Percentiles rank a stretch among this genome's conserved stretches.
Conservation (phyloP, 2,329 filamentous ascomycete species). For the Pyrenophora seminiperda region DNA sequence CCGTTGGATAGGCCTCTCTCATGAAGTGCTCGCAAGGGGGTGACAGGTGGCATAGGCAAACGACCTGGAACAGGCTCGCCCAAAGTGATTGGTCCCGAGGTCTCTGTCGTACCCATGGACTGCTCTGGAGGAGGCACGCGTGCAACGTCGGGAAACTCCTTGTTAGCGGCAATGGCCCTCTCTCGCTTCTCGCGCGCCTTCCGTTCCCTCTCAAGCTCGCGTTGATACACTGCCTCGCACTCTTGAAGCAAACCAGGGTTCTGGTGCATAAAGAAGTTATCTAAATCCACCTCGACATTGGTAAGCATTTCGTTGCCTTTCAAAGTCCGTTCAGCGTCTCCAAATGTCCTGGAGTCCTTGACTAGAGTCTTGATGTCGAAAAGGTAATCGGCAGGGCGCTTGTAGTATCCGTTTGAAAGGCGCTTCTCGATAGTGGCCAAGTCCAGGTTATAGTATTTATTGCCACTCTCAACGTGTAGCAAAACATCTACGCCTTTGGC, state of each 20-base stretch:
- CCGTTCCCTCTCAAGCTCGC: constrained; percentile 67
- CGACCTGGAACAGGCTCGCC: constrained; percentile 67
- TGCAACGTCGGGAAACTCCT: constrained; percentile 48
- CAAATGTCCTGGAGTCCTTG: constrained; percentile 80
- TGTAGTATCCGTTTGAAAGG: constrained; percentile 96
- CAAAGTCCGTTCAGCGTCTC: constrained; percentile 80
- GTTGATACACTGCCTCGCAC: constrained; percentile 79
- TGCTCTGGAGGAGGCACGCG: constrained; percentile 50
- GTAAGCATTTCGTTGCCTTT: constrained; percentile 90
- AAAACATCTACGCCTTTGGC: constrained; percentile 78
- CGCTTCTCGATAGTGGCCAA: constrained; percentile 92
- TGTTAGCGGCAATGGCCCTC: constrained; percentile 43
- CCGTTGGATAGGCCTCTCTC: constrained; percentile 66
- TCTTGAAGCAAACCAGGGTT: constrained; percentile 63
- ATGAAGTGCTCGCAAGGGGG: constrained; percentile 40
- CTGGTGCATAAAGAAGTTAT: constrained; percentile 62
- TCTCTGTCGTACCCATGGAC: constrained; percentile 52
- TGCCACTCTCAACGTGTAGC: constrained; percentile 73
- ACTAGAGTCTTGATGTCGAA: constrained; percentile 83
- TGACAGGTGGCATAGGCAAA: constrained; percentile 52
- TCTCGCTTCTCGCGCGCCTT: constrained; percentile 63
- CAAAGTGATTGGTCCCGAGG: constrained; percentile 57
- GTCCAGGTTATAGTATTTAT: constrained; percentile 95
- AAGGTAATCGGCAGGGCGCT: constrained; percentile 85
- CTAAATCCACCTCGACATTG: constrained; percentile 93